These are phyloP conservation scores for Gentiana dahurica DNA, from an alignment of 257 asterid species.

Conservation along the genomic window DNA sequence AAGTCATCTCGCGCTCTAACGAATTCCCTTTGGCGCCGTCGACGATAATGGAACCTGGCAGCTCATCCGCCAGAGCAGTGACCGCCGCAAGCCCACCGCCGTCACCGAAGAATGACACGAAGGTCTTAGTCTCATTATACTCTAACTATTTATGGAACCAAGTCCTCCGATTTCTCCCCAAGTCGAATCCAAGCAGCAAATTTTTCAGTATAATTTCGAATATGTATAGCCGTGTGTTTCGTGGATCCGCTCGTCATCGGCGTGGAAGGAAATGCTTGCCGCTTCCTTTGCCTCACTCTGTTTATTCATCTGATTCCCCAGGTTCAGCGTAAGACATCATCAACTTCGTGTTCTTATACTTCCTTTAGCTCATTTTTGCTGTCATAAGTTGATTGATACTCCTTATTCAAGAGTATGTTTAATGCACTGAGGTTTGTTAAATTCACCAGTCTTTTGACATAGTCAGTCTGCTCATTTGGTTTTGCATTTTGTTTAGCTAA, in stretches of 20 bases:
- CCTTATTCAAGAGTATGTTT: background rate
- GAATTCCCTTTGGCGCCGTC: background rate
- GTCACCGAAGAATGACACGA: constrained; percentile 10
- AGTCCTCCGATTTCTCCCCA: constrained; percentile 32
- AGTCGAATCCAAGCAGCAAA: constrained; percentile 17
- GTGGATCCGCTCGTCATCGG: constrained; percentile 28
- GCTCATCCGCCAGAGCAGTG: background rate
- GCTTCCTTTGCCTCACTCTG: constrained; percentile 56
- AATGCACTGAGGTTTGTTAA: background rate
- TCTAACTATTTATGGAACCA: constrained; percentile 40
- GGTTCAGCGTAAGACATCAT: constrained; percentile 22
- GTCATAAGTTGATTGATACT: background rate
- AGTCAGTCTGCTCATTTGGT: background rate
- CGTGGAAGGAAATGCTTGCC: constrained; percentile 68
- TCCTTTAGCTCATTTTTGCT: background rate
- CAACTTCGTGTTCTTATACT: background rate
- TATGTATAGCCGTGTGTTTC: constrained; percentile 11
- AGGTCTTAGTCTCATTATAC: constrained; percentile 39
- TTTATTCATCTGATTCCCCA: constrained; percentile 41
- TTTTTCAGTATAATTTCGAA: constrained; percentile 26
- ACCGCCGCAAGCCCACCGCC: constrained; percentile 3
- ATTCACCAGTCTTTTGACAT: background rate
- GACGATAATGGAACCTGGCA: background rate
- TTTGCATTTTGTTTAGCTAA: background rate
- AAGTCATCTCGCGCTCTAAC: too few species aligned